Percentiles rank a stretch among this genome's conserved stretches.
phyloP scores from a whole-genome alignment of 2,329 filamentous ascomycete species.

The Cladosporium phlei region DNA sequence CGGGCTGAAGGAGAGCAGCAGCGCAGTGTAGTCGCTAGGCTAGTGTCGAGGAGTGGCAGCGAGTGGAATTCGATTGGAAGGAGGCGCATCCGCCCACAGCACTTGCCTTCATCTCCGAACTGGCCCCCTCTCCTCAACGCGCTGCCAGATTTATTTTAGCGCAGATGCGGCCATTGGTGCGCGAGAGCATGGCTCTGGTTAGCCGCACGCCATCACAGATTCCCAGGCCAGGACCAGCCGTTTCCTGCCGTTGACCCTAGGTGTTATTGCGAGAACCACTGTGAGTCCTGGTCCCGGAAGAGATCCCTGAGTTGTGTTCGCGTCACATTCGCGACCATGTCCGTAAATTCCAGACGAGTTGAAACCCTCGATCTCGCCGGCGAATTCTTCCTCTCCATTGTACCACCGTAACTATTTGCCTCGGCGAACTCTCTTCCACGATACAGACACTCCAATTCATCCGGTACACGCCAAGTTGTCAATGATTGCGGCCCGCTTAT shows the following conservation, averaged over 20 bases:
- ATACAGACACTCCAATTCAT: constrained; percentile 10
- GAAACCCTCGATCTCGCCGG: not conserved
- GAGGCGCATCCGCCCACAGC: constrained; percentile 8
- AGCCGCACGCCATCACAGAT: not conserved
- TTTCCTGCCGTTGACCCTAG: no score
- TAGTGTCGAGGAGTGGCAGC: constrained; percentile 5
- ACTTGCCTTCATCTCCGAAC: constrained; percentile 2
- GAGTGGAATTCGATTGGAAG: constrained; percentile 2
- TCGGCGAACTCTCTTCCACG: not conserved
- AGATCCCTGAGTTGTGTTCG: not conserved
- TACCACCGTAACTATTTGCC: not conserved
- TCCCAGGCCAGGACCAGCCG: no score
- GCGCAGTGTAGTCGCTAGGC: not conserved
- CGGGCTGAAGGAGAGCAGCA: constrained; percentile 9
- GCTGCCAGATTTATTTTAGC: not conserved
- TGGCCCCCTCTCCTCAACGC: constrained; percentile 2
- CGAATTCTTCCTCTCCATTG: not conserved
- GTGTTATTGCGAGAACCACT: no score
- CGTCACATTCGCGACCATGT: not conserved
- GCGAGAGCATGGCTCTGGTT: not conserved
- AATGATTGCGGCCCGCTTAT: constrained; percentile 5
- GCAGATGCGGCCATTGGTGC: constrained; percentile 3
- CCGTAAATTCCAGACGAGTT: not conserved
- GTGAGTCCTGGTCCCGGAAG: no score
- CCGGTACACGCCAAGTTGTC: constrained; percentile 12